These are phyloP conservation scores for Ustilago loliicola DNA, from an alignment of 1,284 basidiomycete genomes.

Conservation along the genomic window DNA sequence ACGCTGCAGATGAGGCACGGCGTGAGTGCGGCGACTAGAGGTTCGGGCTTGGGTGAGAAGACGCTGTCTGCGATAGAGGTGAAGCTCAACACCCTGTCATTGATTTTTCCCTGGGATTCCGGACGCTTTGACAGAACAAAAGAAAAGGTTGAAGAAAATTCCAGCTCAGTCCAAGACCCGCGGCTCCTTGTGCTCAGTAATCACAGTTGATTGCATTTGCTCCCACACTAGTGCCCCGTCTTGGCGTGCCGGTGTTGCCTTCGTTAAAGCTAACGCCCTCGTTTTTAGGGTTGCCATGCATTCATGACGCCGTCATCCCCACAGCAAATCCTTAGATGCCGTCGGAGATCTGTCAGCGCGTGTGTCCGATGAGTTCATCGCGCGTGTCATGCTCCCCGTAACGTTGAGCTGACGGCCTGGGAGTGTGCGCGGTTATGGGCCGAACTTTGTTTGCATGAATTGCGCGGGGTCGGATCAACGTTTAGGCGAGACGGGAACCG, in stretches of 20 bases:
- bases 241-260: neutral
- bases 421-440: neutral
- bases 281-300: neutral
- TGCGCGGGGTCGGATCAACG: constrained; percentile 2
- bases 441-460: neutral
- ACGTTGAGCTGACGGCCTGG: too few species aligned
- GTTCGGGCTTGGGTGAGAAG: too few species aligned
- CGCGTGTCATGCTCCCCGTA: too few species aligned
- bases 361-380: too few species aligned
- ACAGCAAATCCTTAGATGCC: neutral
- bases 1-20: neutral
- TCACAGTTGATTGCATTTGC: neutral
- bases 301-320: neutral
- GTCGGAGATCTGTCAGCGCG: neutral
- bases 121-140: neutral
- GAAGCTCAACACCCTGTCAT: neutral
- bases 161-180: neutral
- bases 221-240: neutral
- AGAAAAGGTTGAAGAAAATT: neutral
- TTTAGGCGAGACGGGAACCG: constrained; percentile 5
- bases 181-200: neutral
- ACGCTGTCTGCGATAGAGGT: neutral
- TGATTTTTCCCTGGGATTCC: neutral
- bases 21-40: neutral
- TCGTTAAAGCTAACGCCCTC: neutral